A percentile compares a stretch with the other conserved stretches of the same genome.
These are phyloP conservation scores for Kodamaea fukazawae DNA, from an alignment of 805 yeast species.

Conservation along the genomic window DNA sequence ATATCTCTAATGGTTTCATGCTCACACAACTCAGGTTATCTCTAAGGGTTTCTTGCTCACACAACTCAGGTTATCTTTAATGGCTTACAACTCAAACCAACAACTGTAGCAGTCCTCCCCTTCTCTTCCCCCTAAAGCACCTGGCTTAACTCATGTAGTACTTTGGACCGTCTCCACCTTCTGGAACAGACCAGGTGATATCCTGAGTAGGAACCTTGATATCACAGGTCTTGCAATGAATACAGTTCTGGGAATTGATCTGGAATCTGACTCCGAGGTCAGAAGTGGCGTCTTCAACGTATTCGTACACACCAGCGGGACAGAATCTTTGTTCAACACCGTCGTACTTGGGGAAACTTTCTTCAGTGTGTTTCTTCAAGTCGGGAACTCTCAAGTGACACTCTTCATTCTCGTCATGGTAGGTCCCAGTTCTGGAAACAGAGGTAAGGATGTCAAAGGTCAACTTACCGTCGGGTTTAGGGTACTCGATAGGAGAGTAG, in stretches of 20 bases:
- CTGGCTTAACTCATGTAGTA: constrained; percentile 60
- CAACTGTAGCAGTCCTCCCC: too few relatives aligned
- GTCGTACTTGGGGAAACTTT: constrained; percentile 68
- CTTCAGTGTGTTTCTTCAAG: constrained; percentile 68
- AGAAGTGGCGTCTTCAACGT: constrained; percentile 62
- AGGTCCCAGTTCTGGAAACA: constrained; percentile 95
- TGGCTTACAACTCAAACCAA: too few relatives aligned
- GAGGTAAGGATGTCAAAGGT: constrained; percentile 91
- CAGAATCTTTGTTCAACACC: constrained; percentile 93
- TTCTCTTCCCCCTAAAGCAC: too few relatives aligned
- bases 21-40: too few relatives aligned
- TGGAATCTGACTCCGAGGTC: constrained; percentile 75
- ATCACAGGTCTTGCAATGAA: constrained; percentile 98
- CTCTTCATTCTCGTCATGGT: constrained; percentile 90
- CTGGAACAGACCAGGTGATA: constrained; percentile 95
- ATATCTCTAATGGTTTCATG: too few relatives aligned
- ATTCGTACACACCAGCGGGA: constrained; percentile 98
- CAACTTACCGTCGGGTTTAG: constrained; percentile 92
- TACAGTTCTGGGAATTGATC: constrained; percentile 95
- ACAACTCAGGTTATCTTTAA: too few relatives aligned
- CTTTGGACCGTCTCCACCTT: constrained; percentile 98
- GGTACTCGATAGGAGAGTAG: constrained; percentile 75
- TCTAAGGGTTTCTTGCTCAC: too few relatives aligned
- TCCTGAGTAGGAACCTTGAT: constrained; percentile 95
- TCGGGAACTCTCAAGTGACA: constrained; percentile 72